Evolutionary conservation across 768 basidiomycete genomes (phyloP).

Genomic region (Peribolospora baueri): DNA sequence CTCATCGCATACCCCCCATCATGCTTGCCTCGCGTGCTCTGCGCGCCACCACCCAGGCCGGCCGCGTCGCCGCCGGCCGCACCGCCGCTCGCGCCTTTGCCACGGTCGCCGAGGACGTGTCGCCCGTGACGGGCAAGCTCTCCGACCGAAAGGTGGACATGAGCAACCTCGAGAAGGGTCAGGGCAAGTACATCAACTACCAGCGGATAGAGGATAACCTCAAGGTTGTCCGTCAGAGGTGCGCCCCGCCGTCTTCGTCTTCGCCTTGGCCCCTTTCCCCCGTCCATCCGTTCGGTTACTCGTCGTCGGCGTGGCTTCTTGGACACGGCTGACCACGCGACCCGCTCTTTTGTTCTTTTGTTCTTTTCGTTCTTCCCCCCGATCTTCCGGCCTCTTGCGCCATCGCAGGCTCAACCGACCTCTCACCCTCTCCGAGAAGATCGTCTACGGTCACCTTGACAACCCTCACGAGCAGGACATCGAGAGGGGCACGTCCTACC

Average conservation of each 20-base stretch:
- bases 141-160: slow-evolving; percentile 22
- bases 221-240: slow-evolving; percentile 63
- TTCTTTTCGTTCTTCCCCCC: neutral
- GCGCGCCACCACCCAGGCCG: too few relatives aligned
- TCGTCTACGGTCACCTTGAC: slow-evolving; percentile 92
- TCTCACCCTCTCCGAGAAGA: slow-evolving; percentile 83
- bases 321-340: slow-evolving; percentile 6
- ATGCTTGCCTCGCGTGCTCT: too few relatives aligned
- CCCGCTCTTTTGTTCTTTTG: neutral
- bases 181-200: slow-evolving; percentile 24
- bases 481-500: slow-evolving; percentile 72
- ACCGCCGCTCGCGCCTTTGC: too few relatives aligned
- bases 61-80: too few relatives aligned
- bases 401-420: slow-evolving; percentile 52
- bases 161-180: slow-evolving; percentile 19
- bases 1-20: too few relatives aligned
- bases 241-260: slow-evolving; percentile 5
- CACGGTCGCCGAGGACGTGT: too few relatives aligned
- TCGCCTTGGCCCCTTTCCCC: neutral
- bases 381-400: neutral
- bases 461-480: slow-evolving; percentile 79
- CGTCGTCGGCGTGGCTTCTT: slow-evolving; percentile 5
- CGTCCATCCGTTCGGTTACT: neutral
- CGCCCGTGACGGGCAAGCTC: neutral
- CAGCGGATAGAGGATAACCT: slow-evolving; percentile 90